phyloP scores from a whole-genome alignment of 306 rosid genomes.

The Prunus mume region DNA sequence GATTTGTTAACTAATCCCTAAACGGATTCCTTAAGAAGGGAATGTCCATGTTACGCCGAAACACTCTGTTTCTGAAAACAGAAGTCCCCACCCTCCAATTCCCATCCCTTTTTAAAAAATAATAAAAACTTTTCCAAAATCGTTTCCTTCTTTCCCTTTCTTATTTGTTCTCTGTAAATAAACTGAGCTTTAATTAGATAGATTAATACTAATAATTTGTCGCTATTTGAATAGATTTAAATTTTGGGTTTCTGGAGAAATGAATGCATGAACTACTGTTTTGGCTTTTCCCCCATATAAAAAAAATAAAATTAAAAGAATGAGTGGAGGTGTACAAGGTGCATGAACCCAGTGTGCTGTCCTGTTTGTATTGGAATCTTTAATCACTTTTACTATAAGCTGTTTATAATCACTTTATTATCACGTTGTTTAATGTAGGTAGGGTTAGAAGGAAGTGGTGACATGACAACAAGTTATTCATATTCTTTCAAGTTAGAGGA shows the following conservation, averaged over 20 bases:
- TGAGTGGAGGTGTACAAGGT: conserved; percentile 8
- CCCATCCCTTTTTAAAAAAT: background rate
- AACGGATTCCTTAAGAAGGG: conserved; percentile 59
- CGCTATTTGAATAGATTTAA: background rate
- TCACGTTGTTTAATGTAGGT: background rate
- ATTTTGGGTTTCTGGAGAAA: background rate
- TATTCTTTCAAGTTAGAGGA: background rate
- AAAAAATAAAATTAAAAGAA: background rate
- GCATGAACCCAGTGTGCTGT: conserved; percentile 46
- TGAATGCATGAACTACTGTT: background rate
- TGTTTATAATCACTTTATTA: background rate
- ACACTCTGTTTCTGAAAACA: conserved; percentile 11
- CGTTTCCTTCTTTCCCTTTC: too few relatives aligned
- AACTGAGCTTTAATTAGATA: too few relatives aligned
- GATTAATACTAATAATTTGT: too few relatives aligned
- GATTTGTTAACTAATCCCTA: conserved; percentile 94
- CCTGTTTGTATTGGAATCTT: conserved; percentile 38
- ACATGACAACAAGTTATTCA: background rate
- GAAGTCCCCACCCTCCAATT: background rate
- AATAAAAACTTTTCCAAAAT: too few relatives aligned
- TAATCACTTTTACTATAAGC: conserved; percentile 12
- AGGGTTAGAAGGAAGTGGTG: conserved; percentile 6
- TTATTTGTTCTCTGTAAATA: too few relatives aligned
- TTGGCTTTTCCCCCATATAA: background rate
- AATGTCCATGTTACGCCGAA: conserved; percentile 53